Evolutionary conservation across 805 yeast genomes (phyloP).

Genomic region (Torulaspora delbrueckii): DNA sequence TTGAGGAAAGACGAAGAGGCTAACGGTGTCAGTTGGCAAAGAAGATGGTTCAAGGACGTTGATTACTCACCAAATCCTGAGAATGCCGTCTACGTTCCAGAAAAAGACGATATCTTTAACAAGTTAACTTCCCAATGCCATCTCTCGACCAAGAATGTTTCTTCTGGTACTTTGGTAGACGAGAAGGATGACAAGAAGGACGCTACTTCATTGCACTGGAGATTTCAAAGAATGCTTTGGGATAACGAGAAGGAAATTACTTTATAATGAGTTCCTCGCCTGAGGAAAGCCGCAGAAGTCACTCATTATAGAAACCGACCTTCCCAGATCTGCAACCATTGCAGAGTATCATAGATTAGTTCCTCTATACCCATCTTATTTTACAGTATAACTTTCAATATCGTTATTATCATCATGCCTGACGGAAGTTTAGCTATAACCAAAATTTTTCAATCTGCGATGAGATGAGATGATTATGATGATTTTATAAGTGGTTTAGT

Average conservation of each 20-base stretch:
- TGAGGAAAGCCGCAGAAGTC: neutral
- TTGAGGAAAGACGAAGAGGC: constrained; percentile 68
- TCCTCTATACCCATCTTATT: neutral
- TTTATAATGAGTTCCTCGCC: constrained; percentile 3
- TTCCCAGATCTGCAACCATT: neutral
- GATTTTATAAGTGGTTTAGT: neutral
- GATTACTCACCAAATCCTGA: constrained; percentile 35
- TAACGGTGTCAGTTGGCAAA: constrained; percentile 62
- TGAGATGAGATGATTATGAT: constrained; percentile 16
- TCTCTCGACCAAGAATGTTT: constrained; percentile 58
- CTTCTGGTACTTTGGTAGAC: constrained; percentile 57
- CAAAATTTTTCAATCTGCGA: constrained; percentile 17
- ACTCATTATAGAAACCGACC: neutral
- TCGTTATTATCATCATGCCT: constrained; percentile 2
- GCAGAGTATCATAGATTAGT: neutral
- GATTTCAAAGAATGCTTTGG: constrained; percentile 54
- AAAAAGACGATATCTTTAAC: constrained; percentile 37
- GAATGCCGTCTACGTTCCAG: constrained; percentile 27
- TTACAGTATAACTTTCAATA: neutral
- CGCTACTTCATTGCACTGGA: constrained; percentile 58
- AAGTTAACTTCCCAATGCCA: constrained; percentile 45
- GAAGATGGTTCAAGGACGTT: constrained; percentile 70
- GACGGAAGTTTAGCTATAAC: constrained; percentile 4
- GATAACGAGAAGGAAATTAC: constrained; percentile 53
- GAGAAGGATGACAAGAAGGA: constrained; percentile 50